Evolutionary conservation across 2,329 filamentous ascomycete genomes (phyloP), one percentile per base, ranked within the genome.

Genomic region (Davidsoniella eucalypti): DNA sequence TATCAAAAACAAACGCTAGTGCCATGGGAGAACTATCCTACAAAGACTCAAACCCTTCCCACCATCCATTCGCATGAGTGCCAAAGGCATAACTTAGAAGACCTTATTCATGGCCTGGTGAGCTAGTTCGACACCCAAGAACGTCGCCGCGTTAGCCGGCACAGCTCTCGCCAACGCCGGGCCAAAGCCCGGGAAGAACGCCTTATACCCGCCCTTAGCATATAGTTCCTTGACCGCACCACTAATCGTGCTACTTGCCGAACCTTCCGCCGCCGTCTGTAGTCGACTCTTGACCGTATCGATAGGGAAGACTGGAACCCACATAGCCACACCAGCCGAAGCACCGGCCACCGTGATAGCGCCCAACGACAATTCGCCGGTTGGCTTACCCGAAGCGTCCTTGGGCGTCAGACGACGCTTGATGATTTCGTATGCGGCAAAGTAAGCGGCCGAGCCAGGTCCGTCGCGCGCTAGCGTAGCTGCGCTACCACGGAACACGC

Each of bases 301-400:
- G 56, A 98, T 76, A 18, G 92, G 92, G 76, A 98, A 98, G 40
- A 98, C 88, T 49, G 92, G 88, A 57, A 95, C 92, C 92, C 92
- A 98, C 92, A 98, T 98, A 55, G 92, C 92, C 23, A 98, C 78
- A 61, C 92, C 92, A 0, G 92, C 92, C 3, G 82, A 84, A 55
- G 85, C 92, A 58, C 92, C 92, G 2, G 92, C 92, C 25, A 78
- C 76, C 59, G 88, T 86, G 52, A 98, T 76, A 9, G 92, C 92
- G 2, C 77, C 69, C 55, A 98, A 70, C 59, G 83, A 90, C 52
- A 96, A 68, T 58, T 92, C 72, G 40, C 87, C 88, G 4, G 72
- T 76, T 2, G 84, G 75, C 61, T 82, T 79, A 21, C 86, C 87
- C 0, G 74, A 77, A 2, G 78, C 79, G 60, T 95, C 87, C 60